Conservation (phyloP, 2,329 filamentous ascomycete species). For the Hymenoscyphus infarciens region DNA sequence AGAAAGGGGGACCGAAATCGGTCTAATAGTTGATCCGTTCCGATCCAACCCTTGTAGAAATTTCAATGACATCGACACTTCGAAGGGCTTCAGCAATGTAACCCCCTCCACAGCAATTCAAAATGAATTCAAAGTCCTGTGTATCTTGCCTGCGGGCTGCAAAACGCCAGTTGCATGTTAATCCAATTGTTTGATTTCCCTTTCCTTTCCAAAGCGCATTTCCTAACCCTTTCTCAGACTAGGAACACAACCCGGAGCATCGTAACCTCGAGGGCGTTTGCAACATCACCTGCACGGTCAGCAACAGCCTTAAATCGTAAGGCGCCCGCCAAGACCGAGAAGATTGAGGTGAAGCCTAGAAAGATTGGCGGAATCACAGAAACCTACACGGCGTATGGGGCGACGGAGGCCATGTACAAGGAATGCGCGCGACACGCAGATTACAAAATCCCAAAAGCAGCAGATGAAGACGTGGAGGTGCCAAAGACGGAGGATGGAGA, state of each 20-base stretch:
- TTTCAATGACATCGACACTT: slow-evolving; percentile 9
- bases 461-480: slow-evolving; percentile 56
- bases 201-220: background rate
- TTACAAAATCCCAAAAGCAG: slow-evolving; percentile 27
- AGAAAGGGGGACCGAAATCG: background rate
- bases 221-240: slow-evolving; percentile 14
- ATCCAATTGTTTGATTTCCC: slow-evolving; percentile 19
- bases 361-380: slow-evolving; percentile 42
- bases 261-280: slow-evolving; percentile 24
- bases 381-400: slow-evolving; percentile 75
- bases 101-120: background rate
- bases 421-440: slow-evolving; percentile 29
- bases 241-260: slow-evolving; percentile 14
- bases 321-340: slow-evolving; percentile 14
- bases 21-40: background rate
- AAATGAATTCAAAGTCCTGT: slow-evolving; percentile 31
- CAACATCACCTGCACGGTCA: slow-evolving; percentile 28
- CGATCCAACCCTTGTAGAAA: slow-evolving; percentile 7
- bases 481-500: slow-evolving; percentile 73
- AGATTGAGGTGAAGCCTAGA: slow-evolving; percentile 24
- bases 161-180: slow-evolving; percentile 22
- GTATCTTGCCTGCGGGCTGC: slow-evolving; percentile 31
- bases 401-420: slow-evolving; percentile 64
- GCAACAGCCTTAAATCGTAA: slow-evolving; percentile 23
- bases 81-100: slow-evolving; percentile 52